Base-by-base conservation (phyloP, 371 early-diverging fungal species). In the Actinomortierella ambigua region DNA sequence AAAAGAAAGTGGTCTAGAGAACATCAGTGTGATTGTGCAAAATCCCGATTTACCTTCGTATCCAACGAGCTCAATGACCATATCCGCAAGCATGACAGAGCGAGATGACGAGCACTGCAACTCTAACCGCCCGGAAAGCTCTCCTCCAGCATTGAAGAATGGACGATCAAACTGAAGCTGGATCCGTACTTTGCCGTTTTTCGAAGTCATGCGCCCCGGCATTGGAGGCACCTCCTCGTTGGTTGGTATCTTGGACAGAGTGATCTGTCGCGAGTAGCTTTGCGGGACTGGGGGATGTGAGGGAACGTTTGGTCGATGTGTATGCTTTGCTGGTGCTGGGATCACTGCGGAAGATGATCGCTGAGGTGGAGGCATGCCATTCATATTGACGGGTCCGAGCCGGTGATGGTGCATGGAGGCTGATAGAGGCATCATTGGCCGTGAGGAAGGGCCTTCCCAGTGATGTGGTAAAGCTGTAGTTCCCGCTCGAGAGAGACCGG, bases 81-180 rank as follows among this genome's bases (percentile, higher is more conserved):
- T 65, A 42, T 71, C 71, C 18, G 71, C 62, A 29, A 71, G 18
- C 66, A 52, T 61, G 42, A 71, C 61, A 7, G 62, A 71, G 14
- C 59, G 50, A 15, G 71, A 71, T 0, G 71, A 65, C 2, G 71
- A 71, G 29, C 71, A 71, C 27, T 71, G 71, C 1, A 71, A 51
- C 46, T 71, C 71, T 4, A 71, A 44, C 13, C 71, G 44, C 2
- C 71, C 71, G 17, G 71, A 71, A 13, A 71, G 55, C 46, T 71
- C 71, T 22, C 71, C 71, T 34, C 71, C 71, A 13, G 71, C 65
- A 46, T 71, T 71, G 53, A 71, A 71, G 43, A 58, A 71, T 5
- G 71, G 71, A 1, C 59, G 57, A 39, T 71, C 71, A 28, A 71
- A 71, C 2, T 62, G 65, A 2, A 71, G 56, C 41, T 71, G 71